Evolutionary conservation across 257 asterid species (phyloP), one percentile per base, ranked within the genome.

Genomic region (Przewalskia tangutica): DNA sequence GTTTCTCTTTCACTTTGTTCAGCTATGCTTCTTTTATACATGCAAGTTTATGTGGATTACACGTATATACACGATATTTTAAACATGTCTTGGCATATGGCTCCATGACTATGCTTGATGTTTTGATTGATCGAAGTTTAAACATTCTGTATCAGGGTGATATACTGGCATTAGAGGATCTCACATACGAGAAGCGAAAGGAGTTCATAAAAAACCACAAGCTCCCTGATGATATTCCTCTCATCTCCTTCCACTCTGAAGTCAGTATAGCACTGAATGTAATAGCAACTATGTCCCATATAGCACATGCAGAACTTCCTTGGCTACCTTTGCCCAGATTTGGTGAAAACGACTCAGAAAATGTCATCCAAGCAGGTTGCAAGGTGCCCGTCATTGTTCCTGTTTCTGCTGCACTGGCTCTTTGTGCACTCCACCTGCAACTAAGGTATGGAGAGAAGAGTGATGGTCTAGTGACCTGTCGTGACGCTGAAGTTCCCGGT

Each of bases 401-500:
- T 4, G 91, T 91, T 46, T 92, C 97, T 16, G 98, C 98, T 1
- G 92, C 88, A 38, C 84, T 92, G 92, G 96, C 97, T 13, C 84
- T 92, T 7, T 88, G 90, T 0, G 93, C 98, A 16, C 97, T 92
- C 77, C 98, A 92, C 84, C 86, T 95, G 67, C 90, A 87, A 80
- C 88, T 95, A 10, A 87, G 98, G 58, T 95, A 95, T 2, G 98
- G 98, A 4, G 97, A 95, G 91, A 95, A 90, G 92, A 95, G 99
- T 13, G 99, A 95, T n/a, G 99, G 97, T 16, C 87, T 95, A 16
- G 97, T 95, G 46, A 92, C 97, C 0, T 94, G 99, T 70, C 93
- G 99, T 2, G 99, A 94, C 83, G 99, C 99, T 58, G 95, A 92
- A 86, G 98, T 94, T 81, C 98, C 98, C 0, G 99, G 98, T 13